Conservation (phyloP, 176 grass and related monocot genomes). For the Guadua angustifolia region DNA sequence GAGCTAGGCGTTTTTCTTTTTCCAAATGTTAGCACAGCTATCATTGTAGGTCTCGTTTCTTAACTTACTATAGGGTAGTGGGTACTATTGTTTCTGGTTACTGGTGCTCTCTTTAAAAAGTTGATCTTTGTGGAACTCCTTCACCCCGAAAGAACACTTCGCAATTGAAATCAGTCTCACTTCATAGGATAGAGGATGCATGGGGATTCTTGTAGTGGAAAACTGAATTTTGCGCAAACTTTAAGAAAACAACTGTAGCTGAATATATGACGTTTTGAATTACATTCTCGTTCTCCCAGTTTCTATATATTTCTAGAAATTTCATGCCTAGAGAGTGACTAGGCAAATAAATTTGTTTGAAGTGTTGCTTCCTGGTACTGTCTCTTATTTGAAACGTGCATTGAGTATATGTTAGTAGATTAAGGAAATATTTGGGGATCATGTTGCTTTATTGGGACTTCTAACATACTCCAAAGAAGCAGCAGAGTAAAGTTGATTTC, state of each 20-base stretch:
- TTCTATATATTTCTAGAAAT: background rate
- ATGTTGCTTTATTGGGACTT: no score
- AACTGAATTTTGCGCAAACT: background rate
- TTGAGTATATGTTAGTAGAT: no score
- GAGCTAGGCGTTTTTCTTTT: background rate
- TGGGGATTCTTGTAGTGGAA: background rate
- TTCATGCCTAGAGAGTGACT: background rate
- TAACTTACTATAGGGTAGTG: no score
- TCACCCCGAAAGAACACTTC: background rate
- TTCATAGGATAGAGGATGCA: background rate
- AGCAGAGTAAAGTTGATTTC: no score
- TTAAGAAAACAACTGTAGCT: background rate
- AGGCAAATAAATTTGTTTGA: background rate
- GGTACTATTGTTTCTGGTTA: background rate
- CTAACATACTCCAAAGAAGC: no score
- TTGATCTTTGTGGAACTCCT: background rate
- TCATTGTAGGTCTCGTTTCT: no score
- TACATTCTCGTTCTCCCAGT: background rate
- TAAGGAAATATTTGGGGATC: no score
- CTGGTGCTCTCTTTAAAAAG: background rate
- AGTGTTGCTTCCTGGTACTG: background rate
- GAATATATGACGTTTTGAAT: background rate
- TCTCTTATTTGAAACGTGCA: no score
- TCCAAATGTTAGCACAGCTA: background rate
- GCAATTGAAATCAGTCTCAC: background rate